Percentiles rank a stretch among this genome's conserved stretches.
Conservation (phyloP, 2,329 filamentous ascomycete genomes). For the Fusarium albosuccineum region DNA sequence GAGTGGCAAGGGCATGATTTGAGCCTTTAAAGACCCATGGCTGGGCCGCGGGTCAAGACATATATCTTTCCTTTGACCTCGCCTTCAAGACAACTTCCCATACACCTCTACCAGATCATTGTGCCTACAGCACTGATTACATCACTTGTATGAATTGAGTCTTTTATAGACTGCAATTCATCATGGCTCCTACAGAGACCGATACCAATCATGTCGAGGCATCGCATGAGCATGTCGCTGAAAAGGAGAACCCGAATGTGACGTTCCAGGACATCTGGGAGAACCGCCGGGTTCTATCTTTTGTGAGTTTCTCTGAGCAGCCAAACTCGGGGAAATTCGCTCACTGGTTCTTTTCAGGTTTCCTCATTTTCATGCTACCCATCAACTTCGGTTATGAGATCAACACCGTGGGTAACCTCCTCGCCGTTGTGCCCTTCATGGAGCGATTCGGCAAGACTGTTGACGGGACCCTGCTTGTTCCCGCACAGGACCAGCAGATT, state of each 20-base stretch:
- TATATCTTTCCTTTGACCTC: slow-evolving; percentile 1
- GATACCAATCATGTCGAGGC: slow-evolving; percentile 28
- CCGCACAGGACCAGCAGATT: slow-evolving; percentile 47
- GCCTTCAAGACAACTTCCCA: neutral
- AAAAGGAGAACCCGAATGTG: slow-evolving; percentile 8
- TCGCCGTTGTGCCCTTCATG: slow-evolving; percentile 46
- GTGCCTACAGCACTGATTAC: neutral
- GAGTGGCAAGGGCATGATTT: neutral
- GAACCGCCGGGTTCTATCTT: slow-evolving; percentile 33
- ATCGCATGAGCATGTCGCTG: slow-evolving; percentile 4
- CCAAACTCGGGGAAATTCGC: accelerated
- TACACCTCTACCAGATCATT: neutral
- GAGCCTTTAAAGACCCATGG: neutral
- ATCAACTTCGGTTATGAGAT: slow-evolving; percentile 49
- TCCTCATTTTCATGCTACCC: slow-evolving; percentile 46
- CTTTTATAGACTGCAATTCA: neutral
- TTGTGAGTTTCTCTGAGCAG: slow-evolving; percentile 7
- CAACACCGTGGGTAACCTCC: slow-evolving; percentile 47
- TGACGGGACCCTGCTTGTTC: slow-evolving; percentile 33
- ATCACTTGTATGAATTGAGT: neutral
- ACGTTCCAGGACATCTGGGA: slow-evolving; percentile 36
- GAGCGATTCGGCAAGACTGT: slow-evolving; percentile 39
- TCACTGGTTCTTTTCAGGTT: slow-evolving; percentile 24
- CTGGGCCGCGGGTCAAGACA: neutral
- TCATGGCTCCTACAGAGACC: slow-evolving; percentile 22